Evolutionary conservation across 495 filamentous ascomycete genomes (phyloP).

Genomic region (Aspergillus affinis): DNA sequence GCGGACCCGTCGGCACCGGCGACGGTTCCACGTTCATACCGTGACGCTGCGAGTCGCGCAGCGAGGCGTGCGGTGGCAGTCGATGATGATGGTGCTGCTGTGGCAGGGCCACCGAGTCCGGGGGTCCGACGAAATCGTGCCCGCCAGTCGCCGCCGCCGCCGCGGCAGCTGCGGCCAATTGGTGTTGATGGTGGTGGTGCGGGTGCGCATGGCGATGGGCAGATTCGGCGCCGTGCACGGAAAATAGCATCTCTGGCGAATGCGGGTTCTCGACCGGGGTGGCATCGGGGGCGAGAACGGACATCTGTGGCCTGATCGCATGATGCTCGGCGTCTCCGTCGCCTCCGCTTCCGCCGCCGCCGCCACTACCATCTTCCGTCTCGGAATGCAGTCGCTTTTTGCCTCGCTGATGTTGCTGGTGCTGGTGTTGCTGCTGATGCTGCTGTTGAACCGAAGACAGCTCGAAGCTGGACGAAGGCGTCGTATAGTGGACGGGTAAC

Average conservation of each 20-base stretch:
- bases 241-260: slow-evolving; percentile 34
- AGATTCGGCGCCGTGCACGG: slow-evolving; percentile 27
- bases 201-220: slow-evolving; percentile 26
- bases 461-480: slow-evolving; percentile 26
- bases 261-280: slow-evolving; percentile 27
- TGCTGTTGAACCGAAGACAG: slow-evolving; percentile 23
- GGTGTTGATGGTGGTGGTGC: background rate
- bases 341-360: slow-evolving; percentile 23
- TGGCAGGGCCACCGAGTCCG: slow-evolving; percentile 28
- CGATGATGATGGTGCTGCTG: slow-evolving; percentile 72
- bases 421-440: background rate
- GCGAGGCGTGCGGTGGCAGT: slow-evolving; percentile 63
- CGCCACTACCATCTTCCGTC: slow-evolving; percentile 14
- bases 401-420: slow-evolving; percentile 12
- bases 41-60: slow-evolving; percentile 24
- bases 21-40: slow-evolving; percentile 29
- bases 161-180: background rate
- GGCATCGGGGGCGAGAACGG: slow-evolving; percentile 31
- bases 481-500: slow-evolving; percentile 29
- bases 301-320: slow-evolving; percentile 28
- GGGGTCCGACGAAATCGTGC: slow-evolving; percentile 29
- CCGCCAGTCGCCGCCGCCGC: background rate
- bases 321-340: slow-evolving; percentile 28
- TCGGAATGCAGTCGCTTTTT: slow-evolving; percentile 35
- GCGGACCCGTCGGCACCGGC: slow-evolving; percentile 41